phyloP scores from a whole-genome alignment of 495 filamentous ascomycete species.

The Neurospora sp. region DNA sequence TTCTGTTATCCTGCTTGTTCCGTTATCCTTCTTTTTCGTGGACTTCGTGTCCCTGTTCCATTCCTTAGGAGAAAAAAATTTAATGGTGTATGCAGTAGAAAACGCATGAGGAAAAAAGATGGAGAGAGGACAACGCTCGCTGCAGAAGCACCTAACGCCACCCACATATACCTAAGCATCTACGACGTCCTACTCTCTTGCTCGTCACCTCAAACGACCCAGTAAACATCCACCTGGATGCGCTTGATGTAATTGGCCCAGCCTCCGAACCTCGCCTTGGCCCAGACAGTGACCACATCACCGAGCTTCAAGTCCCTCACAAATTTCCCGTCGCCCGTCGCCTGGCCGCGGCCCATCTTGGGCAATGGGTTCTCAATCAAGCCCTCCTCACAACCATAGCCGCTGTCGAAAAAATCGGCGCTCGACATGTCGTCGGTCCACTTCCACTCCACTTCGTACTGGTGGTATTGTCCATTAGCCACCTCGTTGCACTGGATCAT shows the following conservation, averaged over 20 bases:
- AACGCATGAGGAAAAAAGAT: background rate
- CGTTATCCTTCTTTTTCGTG: background rate
- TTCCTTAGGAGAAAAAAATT: background rate
- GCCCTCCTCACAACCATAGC: background rate
- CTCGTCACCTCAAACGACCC: conserved; percentile 40
- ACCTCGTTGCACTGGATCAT: conserved; percentile 47
- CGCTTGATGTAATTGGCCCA: conserved; percentile 52
- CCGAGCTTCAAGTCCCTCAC: conserved; percentile 50
- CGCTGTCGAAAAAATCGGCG: background rate
- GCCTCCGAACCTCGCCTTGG: conserved; percentile 47
- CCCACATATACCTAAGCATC: background rate
- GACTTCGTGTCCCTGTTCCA: background rate
- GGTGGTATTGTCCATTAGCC: conserved; percentile 20
- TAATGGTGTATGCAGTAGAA: background rate
- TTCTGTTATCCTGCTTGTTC: background rate
- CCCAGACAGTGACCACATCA: conserved; percentile 59
- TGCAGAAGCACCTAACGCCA: background rate
- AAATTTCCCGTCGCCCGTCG: conserved; percentile 44
- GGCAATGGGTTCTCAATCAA: conserved; percentile 30
- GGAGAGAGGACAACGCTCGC: background rate
- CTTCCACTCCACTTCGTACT: conserved; percentile 49
- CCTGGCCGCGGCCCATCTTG: conserved; percentile 39
- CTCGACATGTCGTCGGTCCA: conserved; percentile 37
- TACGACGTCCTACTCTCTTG: background rate
- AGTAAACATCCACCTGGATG: conserved; percentile 52